Evolutionary conservation across 805 yeast genomes (phyloP).

Genomic region (Saturnispora sekii): DNA sequence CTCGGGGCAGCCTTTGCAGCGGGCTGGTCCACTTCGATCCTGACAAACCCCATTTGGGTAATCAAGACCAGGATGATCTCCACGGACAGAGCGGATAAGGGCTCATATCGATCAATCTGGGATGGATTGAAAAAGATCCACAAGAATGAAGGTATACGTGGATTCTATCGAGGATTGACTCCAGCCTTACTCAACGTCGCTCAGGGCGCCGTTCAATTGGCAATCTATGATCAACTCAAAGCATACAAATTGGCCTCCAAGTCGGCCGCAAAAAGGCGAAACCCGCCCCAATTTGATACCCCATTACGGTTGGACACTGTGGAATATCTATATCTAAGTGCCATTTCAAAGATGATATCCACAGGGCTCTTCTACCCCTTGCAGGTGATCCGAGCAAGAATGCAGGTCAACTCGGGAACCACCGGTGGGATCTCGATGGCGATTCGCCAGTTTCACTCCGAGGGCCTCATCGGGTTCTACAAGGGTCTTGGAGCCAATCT

Average conservation of each 20-base stretch:
- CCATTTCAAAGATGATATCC: conserved; percentile 58
- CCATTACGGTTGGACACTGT: conserved; percentile 29
- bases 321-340: conserved; percentile 59
- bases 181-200: conserved; percentile 73
- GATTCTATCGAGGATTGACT: conserved; percentile 74
- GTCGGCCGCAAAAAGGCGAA: conserved; percentile 8
- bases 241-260: conserved; percentile 16
- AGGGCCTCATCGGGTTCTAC: conserved; percentile 65
- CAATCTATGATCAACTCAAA: conserved; percentile 75
- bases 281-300: conserved; percentile 7
- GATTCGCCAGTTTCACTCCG: conserved; percentile 30
- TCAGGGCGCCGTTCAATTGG: conserved; percentile 84
- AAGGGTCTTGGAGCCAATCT: conserved; percentile 76
- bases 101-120: conserved; percentile 47
- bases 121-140: conserved; percentile 48
- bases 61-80: conserved; percentile 81
- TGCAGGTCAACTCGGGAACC: conserved; percentile 43
- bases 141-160: conserved; percentile 47
- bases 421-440: conserved; percentile 26
- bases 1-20: conserved; percentile 53
- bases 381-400: conserved; percentile 68
- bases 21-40: conserved; percentile 62
- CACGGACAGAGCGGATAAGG: conserved; percentile 32
- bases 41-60: conserved; percentile 95
- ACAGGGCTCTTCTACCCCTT: conserved; percentile 69